Base-by-base conservation (phyloP, 2,329 filamentous ascomycete species). In the Fusarium sp. region DNA sequence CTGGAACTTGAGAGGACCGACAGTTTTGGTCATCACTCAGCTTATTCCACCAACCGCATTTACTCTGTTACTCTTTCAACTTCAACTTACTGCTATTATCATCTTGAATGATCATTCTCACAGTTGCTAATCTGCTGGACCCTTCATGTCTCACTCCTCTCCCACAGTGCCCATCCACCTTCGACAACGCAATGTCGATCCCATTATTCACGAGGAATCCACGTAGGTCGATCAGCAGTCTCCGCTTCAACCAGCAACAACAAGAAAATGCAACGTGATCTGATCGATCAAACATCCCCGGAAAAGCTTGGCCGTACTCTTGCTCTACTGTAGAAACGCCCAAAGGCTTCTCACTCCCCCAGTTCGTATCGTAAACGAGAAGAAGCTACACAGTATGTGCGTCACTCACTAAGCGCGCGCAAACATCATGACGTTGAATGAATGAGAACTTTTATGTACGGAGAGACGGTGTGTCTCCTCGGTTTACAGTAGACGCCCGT, bases 241-340 rank as follows among this genome's bases (percentile, higher is more conserved):
- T 73, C 70, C 70, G 63, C 68, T 51, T 42, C 44, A 57, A 47
- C 56, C 41, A 69, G n/a, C 61, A 58, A 41, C 49, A 54, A 63
- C n/a, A 66, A 54, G 41, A 36, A 52, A 66, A 74, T 73, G 70
- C 49, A 72, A 73, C 71, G 28, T 74, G 71, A 74, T 74, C 67
- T 74, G 66, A 74, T 74, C 72, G 72, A 74, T 74, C 72, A 70
- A 49, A 51, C 54, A 42, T 60, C 54, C 70, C 70, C 58, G 42
- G 71, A 55, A 71, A 74, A 72, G 67, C 61, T 60, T 68, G 60
- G 24, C 59, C 74, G 73, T 71, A 52, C 61, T 60, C 51, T 66
- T 68, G 58, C 58, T 63, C 65, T 66, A 58, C 58, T 66, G 39
- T 28, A 64, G 31, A 58, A 72, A 72, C 71, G 22, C 70, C 66